Percentiles rank a stretch among this genome's conserved stretches.
phyloP scores from a whole-genome alignment of 345 rosid genomes.

The Aethionema arabicum region DNA sequence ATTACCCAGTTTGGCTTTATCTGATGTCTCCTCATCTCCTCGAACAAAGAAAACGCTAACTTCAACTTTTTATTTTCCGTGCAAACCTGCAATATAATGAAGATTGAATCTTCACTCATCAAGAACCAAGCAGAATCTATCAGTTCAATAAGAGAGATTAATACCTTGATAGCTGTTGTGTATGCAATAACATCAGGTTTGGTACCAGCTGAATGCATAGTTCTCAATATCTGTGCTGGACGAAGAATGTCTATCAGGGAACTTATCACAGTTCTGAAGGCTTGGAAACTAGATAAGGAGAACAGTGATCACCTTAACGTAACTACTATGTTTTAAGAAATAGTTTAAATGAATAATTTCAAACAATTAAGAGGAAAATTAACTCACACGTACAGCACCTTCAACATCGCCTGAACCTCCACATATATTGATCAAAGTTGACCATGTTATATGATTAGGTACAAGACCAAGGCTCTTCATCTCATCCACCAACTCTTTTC shows the following conservation, averaged over 20 bases:
- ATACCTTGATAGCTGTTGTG: slow-evolving; percentile 90
- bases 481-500: slow-evolving; percentile 75
- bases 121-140: slow-evolving; percentile 10
- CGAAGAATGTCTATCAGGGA: slow-evolving; percentile 35
- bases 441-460: slow-evolving; percentile 82
- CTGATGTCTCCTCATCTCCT: slow-evolving; percentile 77
- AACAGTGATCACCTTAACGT: slow-evolving; percentile 8
- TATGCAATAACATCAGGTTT: slow-evolving; percentile 89
- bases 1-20: slow-evolving; percentile 80
- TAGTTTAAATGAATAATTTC: background rate
- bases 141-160: slow-evolving; percentile 24
- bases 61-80: slow-evolving; percentile 55
- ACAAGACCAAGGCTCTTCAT: slow-evolving; percentile 73
- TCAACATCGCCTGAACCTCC: slow-evolving; percentile 70
- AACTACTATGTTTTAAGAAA: slow-evolving; percentile 9
- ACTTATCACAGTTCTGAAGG: slow-evolving; percentile 5
- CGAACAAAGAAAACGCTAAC: slow-evolving; percentile 74
- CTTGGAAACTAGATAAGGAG: background rate
- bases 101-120: slow-evolving; percentile 23
- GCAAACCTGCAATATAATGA: slow-evolving; percentile 56
- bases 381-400: slow-evolving; percentile 72
- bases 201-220: slow-evolving; percentile 62
- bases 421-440: slow-evolving; percentile 74
- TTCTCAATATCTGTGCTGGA: slow-evolving; percentile 77
- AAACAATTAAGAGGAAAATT: slow-evolving; percentile 5